phyloP scores from a whole-genome alignment of 192 early-diverging fungal genomes.

The Coemansia sp. region DNA sequence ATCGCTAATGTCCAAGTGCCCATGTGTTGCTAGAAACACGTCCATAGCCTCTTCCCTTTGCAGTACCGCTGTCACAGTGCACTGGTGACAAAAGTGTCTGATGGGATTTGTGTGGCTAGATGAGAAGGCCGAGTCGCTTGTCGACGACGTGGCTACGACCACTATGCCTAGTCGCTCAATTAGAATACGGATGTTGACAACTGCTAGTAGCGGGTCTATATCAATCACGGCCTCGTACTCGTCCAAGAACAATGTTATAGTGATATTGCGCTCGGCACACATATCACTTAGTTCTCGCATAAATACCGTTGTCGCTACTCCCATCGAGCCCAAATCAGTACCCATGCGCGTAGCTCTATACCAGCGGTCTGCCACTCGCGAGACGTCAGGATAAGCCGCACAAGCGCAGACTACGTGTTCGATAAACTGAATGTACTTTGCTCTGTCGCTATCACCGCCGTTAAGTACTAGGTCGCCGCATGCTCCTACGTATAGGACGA shows the following conservation, averaged over 20 bases:
- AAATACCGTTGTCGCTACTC: slow-evolving; percentile 8
- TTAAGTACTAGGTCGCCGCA: slow-evolving; percentile 15
- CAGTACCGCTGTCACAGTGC: slow-evolving; percentile 12
- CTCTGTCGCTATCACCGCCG: background rate
- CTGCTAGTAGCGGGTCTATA: background rate
- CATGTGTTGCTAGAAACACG: slow-evolving; percentile 11
- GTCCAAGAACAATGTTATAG: slow-evolving; percentile 23
- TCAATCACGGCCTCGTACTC: slow-evolving; percentile 16
- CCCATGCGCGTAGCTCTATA: slow-evolving; percentile 18
- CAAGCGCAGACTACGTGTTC: slow-evolving; percentile 27
- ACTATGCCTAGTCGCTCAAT: slow-evolving; percentile 3
- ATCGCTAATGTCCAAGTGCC: slow-evolving; percentile 7
- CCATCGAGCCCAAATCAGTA: slow-evolving; percentile 3
- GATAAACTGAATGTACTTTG: slow-evolving; percentile 21
- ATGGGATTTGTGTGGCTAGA: background rate
- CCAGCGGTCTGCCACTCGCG: slow-evolving; percentile 18
- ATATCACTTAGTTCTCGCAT: slow-evolving; percentile 6
- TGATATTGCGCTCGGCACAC: background rate
- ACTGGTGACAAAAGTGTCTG: background rate
- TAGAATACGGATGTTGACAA: slow-evolving; percentile 10
- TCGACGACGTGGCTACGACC: slow-evolving; percentile 1
- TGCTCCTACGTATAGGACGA: slow-evolving; percentile 21
- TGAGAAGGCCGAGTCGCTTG: background rate
- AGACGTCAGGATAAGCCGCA: slow-evolving; percentile 3
- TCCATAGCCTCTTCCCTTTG: slow-evolving; percentile 15